Percentiles rank a stretch among this genome's conserved stretches.
These are phyloP conservation scores for Xylaria curta DNA, from an alignment of 495 filamentous ascomycete genomes.

Conservation along the genomic window DNA sequence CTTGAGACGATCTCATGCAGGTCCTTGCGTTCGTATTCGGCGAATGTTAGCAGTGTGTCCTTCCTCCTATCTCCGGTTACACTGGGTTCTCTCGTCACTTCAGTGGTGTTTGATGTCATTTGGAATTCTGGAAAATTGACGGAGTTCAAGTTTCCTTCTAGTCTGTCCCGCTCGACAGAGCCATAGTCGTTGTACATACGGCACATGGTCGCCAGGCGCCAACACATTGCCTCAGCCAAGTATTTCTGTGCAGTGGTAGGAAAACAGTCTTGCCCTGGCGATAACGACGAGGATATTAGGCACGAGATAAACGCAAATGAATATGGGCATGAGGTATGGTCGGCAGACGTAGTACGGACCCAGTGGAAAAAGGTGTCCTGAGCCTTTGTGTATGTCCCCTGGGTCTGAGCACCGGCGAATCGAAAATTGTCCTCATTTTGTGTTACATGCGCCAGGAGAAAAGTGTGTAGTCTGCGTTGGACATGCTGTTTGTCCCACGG, in stretches of 20 bases:
- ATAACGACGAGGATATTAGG: conserved; percentile 32
- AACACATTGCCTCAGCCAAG: conserved; percentile 36
- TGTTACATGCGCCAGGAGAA: neutral
- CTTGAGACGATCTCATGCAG: neutral
- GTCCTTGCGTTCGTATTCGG: neutral
- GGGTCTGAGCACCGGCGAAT: neutral
- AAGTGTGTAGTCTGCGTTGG: neutral
- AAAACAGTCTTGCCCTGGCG: conserved; percentile 20
- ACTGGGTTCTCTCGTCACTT: neutral
- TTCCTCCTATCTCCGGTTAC: neutral
- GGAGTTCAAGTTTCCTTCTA: conserved; percentile 49
- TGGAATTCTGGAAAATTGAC: conserved; percentile 42
- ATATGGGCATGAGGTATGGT: conserved; percentile 47
- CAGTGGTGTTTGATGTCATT: neutral
- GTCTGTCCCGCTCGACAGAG: conserved; percentile 38
- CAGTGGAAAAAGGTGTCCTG: conserved; percentile 26
- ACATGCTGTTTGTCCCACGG: neutral
- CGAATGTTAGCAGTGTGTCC: neutral
- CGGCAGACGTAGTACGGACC: conserved; percentile 44
- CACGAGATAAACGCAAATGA: conserved; percentile 45
- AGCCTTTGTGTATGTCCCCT: neutral
- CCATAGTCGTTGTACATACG: conserved; percentile 54
- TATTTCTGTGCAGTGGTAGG: conserved; percentile 32
- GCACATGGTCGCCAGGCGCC: conserved; percentile 46
- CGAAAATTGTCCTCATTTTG: neutral